Percentiles rank a stretch among this genome's conserved stretches.
Evolutionary conservation across 768 basidiomycete genomes (phyloP).

Genomic region (Xanthoconium purpureum): DNA sequence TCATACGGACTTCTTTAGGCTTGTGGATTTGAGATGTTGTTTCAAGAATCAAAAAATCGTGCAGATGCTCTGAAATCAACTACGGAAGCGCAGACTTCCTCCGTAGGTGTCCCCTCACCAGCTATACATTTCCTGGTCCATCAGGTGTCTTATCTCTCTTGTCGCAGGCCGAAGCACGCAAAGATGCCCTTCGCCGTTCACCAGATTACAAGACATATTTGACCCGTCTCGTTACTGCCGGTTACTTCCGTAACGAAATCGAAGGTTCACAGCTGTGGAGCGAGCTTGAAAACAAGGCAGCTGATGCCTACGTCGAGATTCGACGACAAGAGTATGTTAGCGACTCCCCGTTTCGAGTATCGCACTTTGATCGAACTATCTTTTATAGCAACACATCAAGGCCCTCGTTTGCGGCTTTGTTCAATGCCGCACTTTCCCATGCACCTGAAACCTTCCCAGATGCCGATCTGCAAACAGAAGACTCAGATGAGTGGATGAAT

Average conservation of each 20-base stretch:
- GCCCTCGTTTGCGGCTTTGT: constrained; percentile 71
- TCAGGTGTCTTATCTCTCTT: neutral
- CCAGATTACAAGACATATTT: constrained; percentile 71
- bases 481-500: constrained; percentile 83
- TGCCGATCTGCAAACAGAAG: constrained; percentile 45
- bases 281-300: constrained; percentile 68
- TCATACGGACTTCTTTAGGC: constrained; percentile 46
- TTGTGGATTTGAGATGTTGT: constrained; percentile 96
- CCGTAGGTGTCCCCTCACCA: constrained; percentile 39
- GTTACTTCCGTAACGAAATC: constrained; percentile 77
- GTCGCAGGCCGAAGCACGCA: constrained; percentile 56
- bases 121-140: neutral
- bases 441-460: constrained; percentile 31
- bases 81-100: constrained; percentile 39
- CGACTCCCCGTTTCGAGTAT: neutral
- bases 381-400: constrained; percentile 52
- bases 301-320: constrained; percentile 57
- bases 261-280: constrained; percentile 80
- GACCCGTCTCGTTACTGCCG: constrained; percentile 54
- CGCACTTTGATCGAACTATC: constrained; percentile 1
- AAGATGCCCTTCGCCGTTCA: constrained; percentile 65
- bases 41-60: constrained; percentile 74
- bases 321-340: constrained; percentile 63
- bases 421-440: constrained; percentile 59
- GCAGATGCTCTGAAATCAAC: constrained; percentile 36